These are phyloP conservation scores for Pseudogymnoascus sp. DNA, from an alignment of 2,329 filamentous ascomycete genomes.

Conservation along the genomic window DNA sequence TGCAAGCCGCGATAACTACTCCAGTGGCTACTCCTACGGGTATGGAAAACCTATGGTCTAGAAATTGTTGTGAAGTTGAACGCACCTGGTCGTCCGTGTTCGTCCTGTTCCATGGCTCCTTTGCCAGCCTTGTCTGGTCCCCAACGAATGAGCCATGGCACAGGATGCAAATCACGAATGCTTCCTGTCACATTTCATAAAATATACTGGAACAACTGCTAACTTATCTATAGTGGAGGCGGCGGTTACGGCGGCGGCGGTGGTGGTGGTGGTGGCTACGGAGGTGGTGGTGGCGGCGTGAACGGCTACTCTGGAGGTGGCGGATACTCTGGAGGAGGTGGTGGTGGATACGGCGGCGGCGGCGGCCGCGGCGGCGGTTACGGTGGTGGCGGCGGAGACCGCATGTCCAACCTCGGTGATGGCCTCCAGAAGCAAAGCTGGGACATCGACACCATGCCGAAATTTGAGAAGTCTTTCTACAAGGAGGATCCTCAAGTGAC, in stretches of 20 bases:
- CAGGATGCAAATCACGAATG: conserved; percentile 18
- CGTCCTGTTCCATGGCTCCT: background rate
- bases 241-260: conserved; percentile 40
- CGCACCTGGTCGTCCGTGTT: conserved; percentile 13
- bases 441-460: conserved; percentile 74
- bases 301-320: conserved; percentile 30
- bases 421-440: conserved; percentile 81
- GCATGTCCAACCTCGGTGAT: conserved; percentile 86
- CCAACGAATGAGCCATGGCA: background rate
- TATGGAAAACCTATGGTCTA: conserved; percentile 33
- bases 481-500: conserved; percentile 82
- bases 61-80: conserved; percentile 28
- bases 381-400: conserved; percentile 75
- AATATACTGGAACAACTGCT: conserved; percentile 24
- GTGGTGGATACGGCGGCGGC: conserved; percentile 26
- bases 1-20: conserved; percentile 37
- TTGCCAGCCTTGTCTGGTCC: conserved; percentile 1
- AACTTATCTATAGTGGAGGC: conserved; percentile 38
- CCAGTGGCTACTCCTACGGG: conserved; percentile 43
- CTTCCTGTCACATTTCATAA: conserved; percentile 14
- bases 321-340: conserved; percentile 22
- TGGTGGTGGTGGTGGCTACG: conserved; percentile 21
- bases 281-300: conserved; percentile 30
- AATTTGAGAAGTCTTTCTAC: conserved; percentile 99
- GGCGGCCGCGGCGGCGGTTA: conserved; percentile 45